Evolutionary conservation across 179 eudicot genomes (phyloP).

Genomic region (Beta corolliflora): DNA sequence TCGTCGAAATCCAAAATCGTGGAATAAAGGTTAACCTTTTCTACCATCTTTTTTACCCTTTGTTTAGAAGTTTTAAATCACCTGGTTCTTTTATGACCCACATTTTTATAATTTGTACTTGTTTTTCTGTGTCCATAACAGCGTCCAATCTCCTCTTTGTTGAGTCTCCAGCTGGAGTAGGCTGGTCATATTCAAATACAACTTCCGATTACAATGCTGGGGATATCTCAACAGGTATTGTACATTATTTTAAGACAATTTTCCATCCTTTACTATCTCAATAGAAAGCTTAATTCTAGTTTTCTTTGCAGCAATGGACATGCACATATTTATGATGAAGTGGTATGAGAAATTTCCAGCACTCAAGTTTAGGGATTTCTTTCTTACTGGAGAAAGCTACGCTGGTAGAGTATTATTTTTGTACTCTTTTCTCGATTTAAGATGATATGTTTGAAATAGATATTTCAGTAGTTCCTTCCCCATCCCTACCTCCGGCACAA

Average conservation of each 20-base stretch:
- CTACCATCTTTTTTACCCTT: background rate
- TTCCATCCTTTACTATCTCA: background rate
- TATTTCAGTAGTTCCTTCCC: too few species aligned
- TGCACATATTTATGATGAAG: constrained; percentile 68
- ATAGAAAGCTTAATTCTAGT: background rate
- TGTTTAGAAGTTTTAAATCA: background rate
- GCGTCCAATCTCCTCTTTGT: constrained; percentile 91
- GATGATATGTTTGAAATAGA: background rate
- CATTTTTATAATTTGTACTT: background rate
- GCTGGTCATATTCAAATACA: constrained; percentile 94
- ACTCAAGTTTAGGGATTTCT: constrained; percentile 60
- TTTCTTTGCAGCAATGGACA: constrained; percentile 64
- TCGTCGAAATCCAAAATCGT: constrained; percentile 64
- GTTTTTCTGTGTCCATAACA: constrained; percentile 16
- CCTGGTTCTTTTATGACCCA: background rate
- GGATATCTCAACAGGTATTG: constrained; percentile 64
- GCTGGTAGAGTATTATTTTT: constrained; percentile 51
- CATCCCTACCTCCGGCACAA: background rate
- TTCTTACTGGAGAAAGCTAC: constrained; percentile 95
- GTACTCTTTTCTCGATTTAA: background rate
- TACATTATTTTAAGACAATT: background rate
- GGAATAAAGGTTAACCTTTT: constrained; percentile 70
- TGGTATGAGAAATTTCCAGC: constrained; percentile 82
- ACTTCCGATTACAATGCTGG: constrained; percentile 71
- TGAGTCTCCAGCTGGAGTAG: constrained; percentile 99